Conservation (phyloP, 140 eudicot species). For the Stevia rebaudiana region DNA sequence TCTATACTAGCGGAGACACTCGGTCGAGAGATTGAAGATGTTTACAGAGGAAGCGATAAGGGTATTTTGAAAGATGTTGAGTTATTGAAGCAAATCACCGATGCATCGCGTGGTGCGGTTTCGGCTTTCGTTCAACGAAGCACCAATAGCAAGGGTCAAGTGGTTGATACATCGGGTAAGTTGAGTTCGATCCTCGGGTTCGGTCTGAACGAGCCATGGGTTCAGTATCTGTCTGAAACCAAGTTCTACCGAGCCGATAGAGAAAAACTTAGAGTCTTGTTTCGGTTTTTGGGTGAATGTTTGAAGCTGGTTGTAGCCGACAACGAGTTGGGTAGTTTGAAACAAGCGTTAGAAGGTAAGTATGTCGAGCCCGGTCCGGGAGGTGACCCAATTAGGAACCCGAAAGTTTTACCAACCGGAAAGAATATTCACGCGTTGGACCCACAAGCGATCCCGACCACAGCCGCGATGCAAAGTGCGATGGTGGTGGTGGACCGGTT, state of each 20-base stretch:
- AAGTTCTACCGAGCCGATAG: conserved; percentile 86
- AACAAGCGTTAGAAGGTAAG: conserved; percentile 93
- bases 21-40: conserved; percentile 84
- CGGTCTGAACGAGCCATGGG: conserved; percentile 88
- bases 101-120: conserved; percentile 81
- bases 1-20: conserved; percentile 77
- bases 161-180: conserved; percentile 60
- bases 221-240: conserved; percentile 75
- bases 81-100: conserved; percentile 75
- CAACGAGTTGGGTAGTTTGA: conserved; percentile 85
- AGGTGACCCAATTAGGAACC: conserved; percentile 97
- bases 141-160: conserved; percentile 89
- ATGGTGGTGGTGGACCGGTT: conserved; percentile 89
- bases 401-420: conserved; percentile 95
- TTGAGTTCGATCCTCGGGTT: conserved; percentile 74
- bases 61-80: conserved; percentile 86
- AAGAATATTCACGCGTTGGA: conserved; percentile 96
- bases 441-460: conserved; percentile 95
- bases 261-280: conserved; percentile 69
- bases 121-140: conserved; percentile 71
- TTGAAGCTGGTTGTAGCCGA: conserved; percentile 81
- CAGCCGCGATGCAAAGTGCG: conserved; percentile 97
- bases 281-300: conserved; percentile 70
- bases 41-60: conserved; percentile 87
- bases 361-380: conserved; percentile 98